Conservation (phyloP, 768 basidiomycete species). For the Tylopilus felleus region DNA sequence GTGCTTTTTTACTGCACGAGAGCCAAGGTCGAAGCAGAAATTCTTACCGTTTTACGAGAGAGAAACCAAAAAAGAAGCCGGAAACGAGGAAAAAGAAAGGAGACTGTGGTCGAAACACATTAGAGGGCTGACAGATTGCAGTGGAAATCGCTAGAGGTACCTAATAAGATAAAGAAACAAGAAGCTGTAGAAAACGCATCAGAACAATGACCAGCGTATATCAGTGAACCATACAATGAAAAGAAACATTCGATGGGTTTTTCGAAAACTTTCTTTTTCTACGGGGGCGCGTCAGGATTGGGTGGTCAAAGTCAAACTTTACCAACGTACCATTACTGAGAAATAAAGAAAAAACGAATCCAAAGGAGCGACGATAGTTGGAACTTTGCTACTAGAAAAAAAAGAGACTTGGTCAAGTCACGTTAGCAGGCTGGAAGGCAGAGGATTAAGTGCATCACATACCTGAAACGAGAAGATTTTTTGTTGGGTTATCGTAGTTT, state of each 20-base stretch:
- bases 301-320: too few relatives aligned
- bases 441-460: background rate
- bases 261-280: background rate
- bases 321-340: background rate
- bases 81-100: background rate
- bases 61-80: background rate
- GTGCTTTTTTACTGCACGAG: too few relatives aligned
- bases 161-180: background rate
- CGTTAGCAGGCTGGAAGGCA: background rate
- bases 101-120: too few relatives aligned
- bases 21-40: too few relatives aligned
- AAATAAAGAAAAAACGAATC: background rate
- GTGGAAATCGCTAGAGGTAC: too few relatives aligned
- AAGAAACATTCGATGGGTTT: background rate
- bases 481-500: background rate
- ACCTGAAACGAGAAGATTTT: background rate
- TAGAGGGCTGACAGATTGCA: too few relatives aligned
- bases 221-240: background rate
- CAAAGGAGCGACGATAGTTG: constrained; percentile 1
- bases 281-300: background rate
- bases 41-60: too few relatives aligned
- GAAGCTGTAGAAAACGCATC: background rate
- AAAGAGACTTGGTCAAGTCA: too few relatives aligned
- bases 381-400: too few relatives aligned
- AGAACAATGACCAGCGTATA: background rate